phyloP scores from a whole-genome alignment of 805 yeast genomes.

The Cyberlindnera mississippiensis region DNA sequence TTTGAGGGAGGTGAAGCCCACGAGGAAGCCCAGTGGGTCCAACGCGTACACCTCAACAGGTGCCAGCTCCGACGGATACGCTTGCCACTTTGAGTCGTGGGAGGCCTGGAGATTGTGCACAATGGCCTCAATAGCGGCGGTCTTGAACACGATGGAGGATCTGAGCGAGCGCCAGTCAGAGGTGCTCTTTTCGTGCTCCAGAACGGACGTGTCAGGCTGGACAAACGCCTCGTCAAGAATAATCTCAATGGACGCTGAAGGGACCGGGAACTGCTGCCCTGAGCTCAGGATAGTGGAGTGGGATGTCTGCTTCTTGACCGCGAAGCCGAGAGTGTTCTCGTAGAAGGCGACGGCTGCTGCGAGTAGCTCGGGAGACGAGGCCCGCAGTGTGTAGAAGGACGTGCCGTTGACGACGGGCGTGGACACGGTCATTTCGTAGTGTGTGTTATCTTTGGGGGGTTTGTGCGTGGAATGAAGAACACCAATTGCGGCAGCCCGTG shows the following conservation, averaged over 20 bases:
- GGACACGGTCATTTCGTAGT: conserved; percentile 12
- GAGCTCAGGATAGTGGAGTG: conserved; percentile 29
- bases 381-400: conserved; percentile 48
- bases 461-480: too few species aligned
- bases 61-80: conserved; percentile 64
- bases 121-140: conserved; percentile 26
- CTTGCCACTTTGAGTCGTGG: conserved; percentile 40
- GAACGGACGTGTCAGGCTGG: conserved; percentile 27
- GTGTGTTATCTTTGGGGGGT: background rate
- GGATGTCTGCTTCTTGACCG: conserved; percentile 23
- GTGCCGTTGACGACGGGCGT: conserved; percentile 52
- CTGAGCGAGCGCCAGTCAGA: conserved; percentile 51
- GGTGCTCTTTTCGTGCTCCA: conserved; percentile 27
- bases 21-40: conserved; percentile 79
- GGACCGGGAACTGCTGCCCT: conserved; percentile 27
- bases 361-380: conserved; percentile 44
- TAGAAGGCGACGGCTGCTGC: conserved; percentile 54
- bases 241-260: conserved; percentile 29
- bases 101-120: conserved; percentile 28
- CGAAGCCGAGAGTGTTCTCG: conserved; percentile 38
- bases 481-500: background rate
- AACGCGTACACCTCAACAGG: conserved; percentile 73
- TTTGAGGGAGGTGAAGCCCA: conserved; percentile 69
- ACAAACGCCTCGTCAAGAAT: conserved; percentile 18
- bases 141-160: conserved; percentile 35